Evolutionary conservation across 768 basidiomycete species (phyloP), one percentile per base, ranked within the genome.

Genomic region (Mrakia gelida): DNA sequence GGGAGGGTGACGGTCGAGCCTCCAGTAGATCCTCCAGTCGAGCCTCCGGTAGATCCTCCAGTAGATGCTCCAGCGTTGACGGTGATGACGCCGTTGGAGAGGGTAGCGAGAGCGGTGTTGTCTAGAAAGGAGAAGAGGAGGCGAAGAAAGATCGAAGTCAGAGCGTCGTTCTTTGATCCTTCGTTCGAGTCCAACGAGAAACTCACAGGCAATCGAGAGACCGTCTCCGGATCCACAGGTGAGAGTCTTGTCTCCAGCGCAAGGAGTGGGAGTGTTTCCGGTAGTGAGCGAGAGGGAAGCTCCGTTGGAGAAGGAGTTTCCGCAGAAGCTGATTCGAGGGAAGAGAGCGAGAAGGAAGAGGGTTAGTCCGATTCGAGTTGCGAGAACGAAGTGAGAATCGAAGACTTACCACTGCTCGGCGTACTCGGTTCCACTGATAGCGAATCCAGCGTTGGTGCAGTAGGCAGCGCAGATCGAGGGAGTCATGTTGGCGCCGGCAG

Each of bases 241-340:
- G 52, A 70, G 21, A 28, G 49, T 32, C 18, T 32, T 18, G 61
- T 79, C 67, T 61, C 78, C 78, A 8, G 23, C 43, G 56, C 78
- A 79, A 43, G 52, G 76, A 72, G 59, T 41, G n/a, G 38, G 49
- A 5, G 45, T 52, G 49, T 18, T 45, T 10, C 15, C 16, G 18
- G 49, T 52, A 2, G 49, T 18, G 49, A 43, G 18, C 43, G 56
- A 59, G 43, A 77, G 70, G 16, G 62, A 63, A 15, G 23, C 82
- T 85, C 88, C 52, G 86, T 93, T 76, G 82, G 90, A 28, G 88
- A 89, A 4, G 80, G 85, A 7, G 87, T 88, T 61, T 87, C 89
- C 21, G 87, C 85, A 85, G 81, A 82, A 84, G 80, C 85, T 75
- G 41, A 45, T 32, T 21, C 45, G 49, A 30, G 45, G 11, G 15